Conservation (phyloP, 1,284 basidiomycete genomes). For the Mycena citricolor region DNA sequence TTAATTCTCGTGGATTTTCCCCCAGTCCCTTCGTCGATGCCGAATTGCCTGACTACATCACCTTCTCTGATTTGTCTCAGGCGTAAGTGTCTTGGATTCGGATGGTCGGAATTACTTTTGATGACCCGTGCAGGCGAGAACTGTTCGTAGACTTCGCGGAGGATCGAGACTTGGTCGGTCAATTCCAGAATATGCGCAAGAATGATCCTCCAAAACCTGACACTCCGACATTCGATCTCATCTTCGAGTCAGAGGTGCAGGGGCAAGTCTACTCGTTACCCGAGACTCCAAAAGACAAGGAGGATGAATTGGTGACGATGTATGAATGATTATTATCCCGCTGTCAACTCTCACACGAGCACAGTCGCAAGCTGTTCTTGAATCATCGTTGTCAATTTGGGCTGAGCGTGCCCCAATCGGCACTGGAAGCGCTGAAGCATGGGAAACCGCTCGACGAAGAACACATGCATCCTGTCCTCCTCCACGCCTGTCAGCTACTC, state of each 20-base stretch:
- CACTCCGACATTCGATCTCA: neutral
- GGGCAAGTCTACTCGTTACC: neutral
- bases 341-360: neutral
- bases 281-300: neutral
- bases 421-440: neutral
- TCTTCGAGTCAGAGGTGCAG: too few species aligned
- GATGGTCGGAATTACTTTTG: neutral
- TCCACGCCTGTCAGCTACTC: conserved; percentile 17
- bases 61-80: neutral
- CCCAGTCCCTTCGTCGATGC: conserved; percentile 3
- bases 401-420: conserved; percentile 1
- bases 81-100: conserved; percentile 1
- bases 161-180: neutral
- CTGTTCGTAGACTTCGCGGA: conserved; percentile 3
- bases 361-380: conserved; percentile 14
- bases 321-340: neutral
- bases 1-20: neutral
- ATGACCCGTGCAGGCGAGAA: conserved; percentile 3
- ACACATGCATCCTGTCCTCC: conserved; percentile 3
- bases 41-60: neutral
- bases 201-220: neutral
- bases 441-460: neutral
- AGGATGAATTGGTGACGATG: conserved; percentile 5
- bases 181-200: neutral
- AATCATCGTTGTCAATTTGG: conserved; percentile 11